These are phyloP conservation scores for Uromyces viciae-fabae DNA, from an alignment of 1,284 basidiomycete species.

Conservation along the genomic window DNA sequence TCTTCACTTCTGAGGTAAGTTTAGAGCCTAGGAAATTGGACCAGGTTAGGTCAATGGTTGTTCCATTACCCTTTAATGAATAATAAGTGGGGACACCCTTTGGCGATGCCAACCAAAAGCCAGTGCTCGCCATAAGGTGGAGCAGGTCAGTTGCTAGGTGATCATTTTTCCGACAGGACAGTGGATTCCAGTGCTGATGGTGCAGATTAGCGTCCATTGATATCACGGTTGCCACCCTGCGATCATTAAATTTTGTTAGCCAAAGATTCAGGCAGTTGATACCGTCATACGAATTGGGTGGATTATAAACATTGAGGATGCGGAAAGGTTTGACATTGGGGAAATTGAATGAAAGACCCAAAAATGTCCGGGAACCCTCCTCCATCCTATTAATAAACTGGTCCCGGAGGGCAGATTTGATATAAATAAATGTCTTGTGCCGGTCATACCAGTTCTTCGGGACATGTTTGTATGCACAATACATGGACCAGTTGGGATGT, in stretches of 20 bases:
- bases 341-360: background rate
- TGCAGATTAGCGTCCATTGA: background rate
- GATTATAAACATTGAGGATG: constrained; percentile 14
- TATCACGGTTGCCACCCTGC: background rate
- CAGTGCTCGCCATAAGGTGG: background rate
- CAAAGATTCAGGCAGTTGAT: background rate
- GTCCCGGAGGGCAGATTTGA: background rate
- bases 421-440: background rate
- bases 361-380: background rate
- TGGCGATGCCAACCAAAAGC: background rate
- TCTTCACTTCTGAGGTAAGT: background rate
- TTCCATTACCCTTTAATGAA: background rate
- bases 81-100: background rate
- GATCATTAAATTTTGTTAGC: background rate
- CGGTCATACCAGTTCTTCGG: background rate
- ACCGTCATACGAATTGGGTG: background rate
- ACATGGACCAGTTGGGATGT: background rate
- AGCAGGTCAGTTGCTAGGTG: background rate
- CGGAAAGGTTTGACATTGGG: background rate
- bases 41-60: constrained; percentile 11
- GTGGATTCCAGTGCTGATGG: background rate
- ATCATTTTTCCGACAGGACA: background rate
- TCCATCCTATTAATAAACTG: background rate
- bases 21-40: background rate
- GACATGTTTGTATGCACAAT: background rate